Evolutionary conservation across 2,329 filamentous ascomycete species (phyloP).

Genomic region (Monilinia fructigena): DNA sequence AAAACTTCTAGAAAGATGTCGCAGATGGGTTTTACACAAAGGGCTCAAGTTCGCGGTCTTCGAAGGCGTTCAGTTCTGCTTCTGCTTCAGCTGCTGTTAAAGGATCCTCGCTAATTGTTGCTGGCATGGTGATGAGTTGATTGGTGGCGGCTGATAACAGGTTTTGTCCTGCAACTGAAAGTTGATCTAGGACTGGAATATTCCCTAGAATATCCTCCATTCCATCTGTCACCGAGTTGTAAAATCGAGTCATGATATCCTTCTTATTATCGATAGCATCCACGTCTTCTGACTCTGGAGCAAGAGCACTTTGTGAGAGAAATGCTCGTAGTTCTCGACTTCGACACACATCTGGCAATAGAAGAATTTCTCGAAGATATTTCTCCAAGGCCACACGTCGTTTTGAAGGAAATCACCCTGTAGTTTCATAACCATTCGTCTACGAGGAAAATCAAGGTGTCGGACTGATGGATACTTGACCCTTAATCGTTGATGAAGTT

Average conservation of each 20-base stretch:
- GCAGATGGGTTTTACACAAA: conserved; percentile 97
- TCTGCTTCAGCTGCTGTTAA: conserved; percentile 72
- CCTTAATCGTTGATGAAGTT: conserved; percentile 86
- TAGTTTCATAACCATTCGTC: conserved; percentile 92
- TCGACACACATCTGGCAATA: conserved; percentile 88
- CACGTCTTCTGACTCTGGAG: conserved; percentile 54
- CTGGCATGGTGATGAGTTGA: conserved; percentile 57
- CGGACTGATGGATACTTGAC: conserved; percentile 83
- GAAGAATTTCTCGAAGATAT: conserved; percentile 78
- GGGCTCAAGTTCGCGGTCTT: conserved; percentile 83
- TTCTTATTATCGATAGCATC: conserved; percentile 64
- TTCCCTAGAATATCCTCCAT: conserved; percentile 98
- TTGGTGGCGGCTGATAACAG: conserved; percentile 74
- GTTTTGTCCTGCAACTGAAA: conserved; percentile 89
- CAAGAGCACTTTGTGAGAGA: conserved; percentile 81
- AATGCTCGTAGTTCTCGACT: conserved; percentile 91
- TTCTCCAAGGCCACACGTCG: conserved; percentile 78
- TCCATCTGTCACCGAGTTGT: conserved; percentile 94
- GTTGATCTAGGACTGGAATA: conserved; percentile 90
- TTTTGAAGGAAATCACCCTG: conserved; percentile 92
- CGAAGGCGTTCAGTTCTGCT: conserved; percentile 89
- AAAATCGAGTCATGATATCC: conserved; percentile 90
- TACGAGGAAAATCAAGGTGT: conserved; percentile 84
- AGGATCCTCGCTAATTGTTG: conserved; percentile 52
- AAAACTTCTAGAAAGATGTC: conserved; percentile 97